Evolutionary conservation across 1,284 basidiomycete species (phyloP), one percentile per base, ranked within the genome.

Genomic region (Wolfiporia cocos): DNA sequence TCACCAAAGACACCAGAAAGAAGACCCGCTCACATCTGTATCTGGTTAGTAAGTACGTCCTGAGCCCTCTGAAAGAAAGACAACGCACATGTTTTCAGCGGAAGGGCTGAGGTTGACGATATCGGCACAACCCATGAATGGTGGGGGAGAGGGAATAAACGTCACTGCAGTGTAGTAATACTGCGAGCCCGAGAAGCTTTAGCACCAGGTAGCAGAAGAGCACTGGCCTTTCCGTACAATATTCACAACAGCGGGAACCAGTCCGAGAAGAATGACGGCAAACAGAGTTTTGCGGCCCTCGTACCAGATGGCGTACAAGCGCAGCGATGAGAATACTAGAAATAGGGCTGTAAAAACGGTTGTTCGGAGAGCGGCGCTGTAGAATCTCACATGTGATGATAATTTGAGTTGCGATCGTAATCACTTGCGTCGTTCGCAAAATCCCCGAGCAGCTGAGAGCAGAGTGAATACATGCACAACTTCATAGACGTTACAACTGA

Each of bases 91-190:
- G n/a, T 31, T 23, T 23, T 19, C 35, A 22, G 37, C 26, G n/a
- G 18, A 15, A 18, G n/a, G 18, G 26, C 17, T 39, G 42, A 39
- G 30, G 9, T 37, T 33, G 19, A 46, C 39, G 11, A 20, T 26
- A 15, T 42, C 44, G 17, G 43, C 50, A 33, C 46, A 54, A 15
- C 49, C 49, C 4, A 39, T 21, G 17, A 50, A 32, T 2, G 43
- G 44, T 23, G 36, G 29, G 37, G 46, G 43, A n/a, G 34, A 66
- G 4, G 73, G 53, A 18, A 68, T 65, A 38, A 78, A 71, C 51
- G 77, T 77, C 63, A 81, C 78, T 14, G 74, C 73, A 0, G 76
- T 78, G 26, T 49, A 48, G 34, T 51, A 46, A 21, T 44, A 51
- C 49, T 51, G 32, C 15, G 12, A 17, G 17, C 20, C 37, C 15